Percentiles rank a stretch among this genome's conserved stretches.
Conservation (phyloP, 2,329 filamentous ascomycete species). For the Epichloe scottii region DNA sequence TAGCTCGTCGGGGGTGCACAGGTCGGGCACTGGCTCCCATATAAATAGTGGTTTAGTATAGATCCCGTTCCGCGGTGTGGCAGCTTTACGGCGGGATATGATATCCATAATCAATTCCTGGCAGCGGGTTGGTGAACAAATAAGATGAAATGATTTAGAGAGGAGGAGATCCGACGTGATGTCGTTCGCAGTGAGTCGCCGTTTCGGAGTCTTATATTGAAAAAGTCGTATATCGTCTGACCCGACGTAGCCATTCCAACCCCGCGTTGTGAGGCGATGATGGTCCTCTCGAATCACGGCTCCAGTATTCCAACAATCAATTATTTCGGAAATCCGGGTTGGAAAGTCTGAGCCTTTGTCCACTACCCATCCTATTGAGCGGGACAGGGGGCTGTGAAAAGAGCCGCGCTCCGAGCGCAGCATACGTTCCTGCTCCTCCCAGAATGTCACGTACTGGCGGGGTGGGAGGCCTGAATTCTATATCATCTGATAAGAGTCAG, state of each 20-base stretch:
- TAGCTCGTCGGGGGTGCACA: constrained; percentile 60
- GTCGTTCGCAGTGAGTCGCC: constrained; percentile 62
- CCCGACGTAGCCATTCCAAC: constrained; percentile 80
- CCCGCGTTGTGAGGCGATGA: constrained; percentile 66
- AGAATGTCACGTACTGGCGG: constrained; percentile 61
- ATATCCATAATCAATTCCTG: constrained; percentile 66
- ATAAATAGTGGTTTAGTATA: constrained; percentile 60
- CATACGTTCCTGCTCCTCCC: constrained; percentile 82
- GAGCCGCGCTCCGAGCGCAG: constrained; percentile 76
- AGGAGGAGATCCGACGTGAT: constrained; percentile 54
- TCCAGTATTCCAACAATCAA: constrained; percentile 65
- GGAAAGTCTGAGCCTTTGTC: constrained; percentile 88
- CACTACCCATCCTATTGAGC: constrained; percentile 75
- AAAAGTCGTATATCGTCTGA: constrained; percentile 62
- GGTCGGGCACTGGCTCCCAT: constrained; percentile 91
- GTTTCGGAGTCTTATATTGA: constrained; percentile 77
- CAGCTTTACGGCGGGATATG: constrained; percentile 38
- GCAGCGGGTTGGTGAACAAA: constrained; percentile 69
- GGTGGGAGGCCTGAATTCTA: constrained; percentile 64
- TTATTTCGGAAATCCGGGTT: constrained; percentile 42
- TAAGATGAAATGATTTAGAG: constrained; percentile 73
- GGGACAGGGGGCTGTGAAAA: constrained; percentile 61
- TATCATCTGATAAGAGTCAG: constrained; percentile 56
- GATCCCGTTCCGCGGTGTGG: constrained; percentile 16
- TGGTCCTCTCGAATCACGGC: constrained; percentile 55